Evolutionary conservation across 2,329 filamentous ascomycete genomes (phyloP).

Genomic region (Alternaria sp.): DNA sequence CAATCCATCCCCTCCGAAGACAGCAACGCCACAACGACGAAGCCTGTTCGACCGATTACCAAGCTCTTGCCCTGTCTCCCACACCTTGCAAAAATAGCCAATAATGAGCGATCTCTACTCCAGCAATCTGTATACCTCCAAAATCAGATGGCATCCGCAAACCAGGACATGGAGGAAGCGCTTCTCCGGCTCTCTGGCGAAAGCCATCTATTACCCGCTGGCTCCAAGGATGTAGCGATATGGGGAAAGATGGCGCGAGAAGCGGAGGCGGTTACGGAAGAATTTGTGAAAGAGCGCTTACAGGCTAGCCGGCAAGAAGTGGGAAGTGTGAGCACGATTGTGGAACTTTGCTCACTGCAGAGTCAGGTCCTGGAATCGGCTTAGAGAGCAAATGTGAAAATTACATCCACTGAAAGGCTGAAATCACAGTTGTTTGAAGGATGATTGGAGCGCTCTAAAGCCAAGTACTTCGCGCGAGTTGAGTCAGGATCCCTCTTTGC

Average conservation of each 20-base stretch:
- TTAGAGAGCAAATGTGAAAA: not conserved
- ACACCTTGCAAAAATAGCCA: conserved; percentile 32
- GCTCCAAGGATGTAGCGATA: conserved; percentile 32
- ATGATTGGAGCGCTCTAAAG: too few species aligned
- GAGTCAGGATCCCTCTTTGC: too few species aligned
- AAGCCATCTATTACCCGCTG: conserved; percentile 50
- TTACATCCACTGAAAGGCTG: too few species aligned
- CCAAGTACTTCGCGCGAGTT: too few species aligned
- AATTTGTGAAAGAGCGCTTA: conserved; percentile 29
- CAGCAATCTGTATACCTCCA: conserved; percentile 48
- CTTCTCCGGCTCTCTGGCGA: conserved; percentile 49
- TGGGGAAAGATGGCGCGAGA: conserved; percentile 39
- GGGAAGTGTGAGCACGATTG: conserved; percentile 32
- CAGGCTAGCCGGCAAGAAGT: conserved; percentile 35
- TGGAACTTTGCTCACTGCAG: conserved; percentile 42
- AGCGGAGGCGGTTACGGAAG: conserved; percentile 28
- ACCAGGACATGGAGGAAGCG: conserved; percentile 39
- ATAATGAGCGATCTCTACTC: conserved; percentile 42
- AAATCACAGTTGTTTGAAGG: too few species aligned
- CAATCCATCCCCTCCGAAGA: not conserved
- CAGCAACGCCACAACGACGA: conserved; percentile 12
- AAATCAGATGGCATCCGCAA: conserved; percentile 39
- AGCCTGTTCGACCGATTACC: conserved; percentile 22
- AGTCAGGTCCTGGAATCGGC: conserved; percentile 22
- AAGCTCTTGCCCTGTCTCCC: conserved; percentile 44